Evolutionary conservation across 2,329 filamentous ascomycete genomes (phyloP), one percentile per base, ranked within the genome.

Genomic region (Aspergillus candidus): DNA sequence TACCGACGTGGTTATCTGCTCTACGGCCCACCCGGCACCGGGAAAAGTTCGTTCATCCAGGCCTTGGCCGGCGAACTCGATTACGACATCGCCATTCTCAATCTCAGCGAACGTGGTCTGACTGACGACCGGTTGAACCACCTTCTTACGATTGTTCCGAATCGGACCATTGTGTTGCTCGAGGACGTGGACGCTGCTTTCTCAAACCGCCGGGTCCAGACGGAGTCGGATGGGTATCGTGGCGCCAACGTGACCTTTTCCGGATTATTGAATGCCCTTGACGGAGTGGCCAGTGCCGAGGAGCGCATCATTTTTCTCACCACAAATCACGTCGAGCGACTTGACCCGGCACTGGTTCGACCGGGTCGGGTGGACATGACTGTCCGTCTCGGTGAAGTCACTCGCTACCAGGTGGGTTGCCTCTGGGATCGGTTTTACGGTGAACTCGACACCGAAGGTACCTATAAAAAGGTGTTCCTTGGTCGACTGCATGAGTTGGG

Each of bases 381-480:
- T 54, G 79, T 94, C 3, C 80, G 88, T 43, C 84, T 98, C 38
- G 91, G 90, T 32, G 86, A 95, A 66, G 89, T 91, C 29, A 91
- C 86, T 3, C 76, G 81, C 46, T 85, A 86, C 63, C 93, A 97
- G 68, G 90, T 94, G 13, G 79, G 73, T 11, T 76, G 84, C 65
- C 86, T 98, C 70, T 98, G 91, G 89, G 85, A 94, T 65, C 82
- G 93, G 14, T 98, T 97, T 71, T 98, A 97, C 60, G 85, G 86
- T 4, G 87, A 94, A 30, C 72, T 88, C 17, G 90, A 95, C 59
- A 53, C 58, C 1, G 76, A 81, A 43, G 81, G 82, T 12, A 66
- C 69, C 5, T 78, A 81, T 14, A 81, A 82, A 56, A 69, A 77
- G 55, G 72, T 76, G 13, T 97, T 98, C 70, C 67, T 97, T 51